These are phyloP conservation scores for Stylonectria norvegica DNA, from an alignment of 2,329 filamentous ascomycete genomes.

Conservation along the genomic window DNA sequence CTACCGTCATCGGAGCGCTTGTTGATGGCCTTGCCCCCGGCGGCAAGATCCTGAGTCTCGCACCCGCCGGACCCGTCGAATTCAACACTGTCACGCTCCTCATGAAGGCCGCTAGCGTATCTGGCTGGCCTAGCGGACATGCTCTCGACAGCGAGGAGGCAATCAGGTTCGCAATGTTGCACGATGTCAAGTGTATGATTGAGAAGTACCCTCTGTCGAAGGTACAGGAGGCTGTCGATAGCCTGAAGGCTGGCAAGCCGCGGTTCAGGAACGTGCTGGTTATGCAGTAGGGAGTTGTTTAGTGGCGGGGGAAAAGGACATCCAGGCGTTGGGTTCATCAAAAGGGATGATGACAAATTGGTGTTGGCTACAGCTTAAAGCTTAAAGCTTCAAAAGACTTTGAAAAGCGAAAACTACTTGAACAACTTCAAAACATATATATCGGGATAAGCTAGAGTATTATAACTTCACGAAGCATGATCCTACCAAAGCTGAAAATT, in stretches of 20 bases:
- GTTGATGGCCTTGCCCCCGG: conserved; percentile 49
- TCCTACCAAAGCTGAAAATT: too few relatives aligned
- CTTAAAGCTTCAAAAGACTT: too few relatives aligned
- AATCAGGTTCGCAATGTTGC: conserved; percentile 59
- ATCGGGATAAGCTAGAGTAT: too few relatives aligned
- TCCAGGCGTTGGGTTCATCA: too few relatives aligned
- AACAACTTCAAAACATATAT: too few relatives aligned
- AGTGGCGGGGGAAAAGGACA: background rate
- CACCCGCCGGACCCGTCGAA: conserved; percentile 45
- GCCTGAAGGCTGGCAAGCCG: conserved; percentile 39
- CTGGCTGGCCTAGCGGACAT: conserved; percentile 62
- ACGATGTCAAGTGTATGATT: conserved; percentile 62
- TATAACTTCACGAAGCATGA: too few relatives aligned
- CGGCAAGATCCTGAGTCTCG: conserved; percentile 60
- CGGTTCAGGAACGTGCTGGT: conserved; percentile 45
- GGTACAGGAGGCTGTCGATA: conserved; percentile 43
- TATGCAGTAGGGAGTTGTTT: conserved; percentile 30
- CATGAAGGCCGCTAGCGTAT: conserved; percentile 54
- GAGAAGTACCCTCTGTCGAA: conserved; percentile 61
- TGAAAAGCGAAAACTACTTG: too few relatives aligned
- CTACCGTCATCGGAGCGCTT: conserved; percentile 51
- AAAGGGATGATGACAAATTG: too few relatives aligned
- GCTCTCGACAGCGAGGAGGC: conserved; percentile 63
- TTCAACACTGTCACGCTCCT: conserved; percentile 44
- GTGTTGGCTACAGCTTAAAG: too few relatives aligned